Base-by-base conservation (phyloP, 2,329 filamentous ascomycete species). In the Exophiala viscosa region DNA sequence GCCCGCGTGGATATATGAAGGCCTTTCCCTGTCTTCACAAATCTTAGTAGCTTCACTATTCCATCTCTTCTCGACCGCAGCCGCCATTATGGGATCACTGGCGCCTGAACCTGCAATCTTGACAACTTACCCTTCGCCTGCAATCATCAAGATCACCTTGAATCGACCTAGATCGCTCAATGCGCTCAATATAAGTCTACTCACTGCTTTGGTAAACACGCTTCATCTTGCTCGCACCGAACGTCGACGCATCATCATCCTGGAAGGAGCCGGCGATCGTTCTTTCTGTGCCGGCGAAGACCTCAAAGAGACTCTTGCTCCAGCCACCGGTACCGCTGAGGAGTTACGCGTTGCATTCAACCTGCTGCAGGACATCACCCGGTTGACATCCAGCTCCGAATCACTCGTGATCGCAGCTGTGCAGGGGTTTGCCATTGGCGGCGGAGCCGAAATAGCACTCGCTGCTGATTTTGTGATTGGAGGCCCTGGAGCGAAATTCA, bases 381-480 rank as follows among this genome's bases (percentile, higher is more conserved):
- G 53, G 13, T 39, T 44, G 2, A 55, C 53, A 8, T 47, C 41
- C 3, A 36, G 11, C 32, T 48, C 40, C 3, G 23, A 43, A 13
- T 33, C 34, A 2, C 15, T 55, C 5, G 48, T 55, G 20, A 52
- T 55, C 33, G 9, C 53, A 6, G 43, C 53, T 11, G 53, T 55
- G 4, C 53, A 55, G 18, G 53, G 53, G 5, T 55, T 42, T 31
- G 53, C 53, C 6, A 45, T 55, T 40, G 53, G 53, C 5, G 53
- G 53, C 17, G 53, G 53, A 13, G 53, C 53, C 13, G 53, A 55
- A 33, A 55, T 55, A 36, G 42, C 53, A 11, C 35, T 55, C 17
- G 53, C 53, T 13, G 53, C 53, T 17, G 53, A 55, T 34, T 52
- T 55, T 32, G 53, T 55, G 14, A 55, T 55, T 20, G 53, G 48